Conservation (phyloP, 495 filamentous ascomycete species). For the Friedmanniomyces endolithicus region DNA sequence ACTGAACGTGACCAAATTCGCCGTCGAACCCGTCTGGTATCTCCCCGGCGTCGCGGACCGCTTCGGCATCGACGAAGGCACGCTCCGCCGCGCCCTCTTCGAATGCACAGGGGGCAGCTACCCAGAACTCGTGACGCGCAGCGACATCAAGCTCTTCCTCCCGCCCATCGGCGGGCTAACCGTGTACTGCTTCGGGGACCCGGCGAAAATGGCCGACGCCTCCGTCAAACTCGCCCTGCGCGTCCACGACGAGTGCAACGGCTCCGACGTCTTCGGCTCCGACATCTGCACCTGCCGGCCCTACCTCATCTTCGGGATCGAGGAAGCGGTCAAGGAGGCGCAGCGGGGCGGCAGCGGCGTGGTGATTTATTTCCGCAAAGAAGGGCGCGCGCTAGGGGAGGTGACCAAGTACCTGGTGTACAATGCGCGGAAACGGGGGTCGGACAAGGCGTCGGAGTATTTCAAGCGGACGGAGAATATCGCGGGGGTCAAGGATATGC, state of each 20-base stretch:
- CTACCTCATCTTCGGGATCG: constrained; percentile 92
- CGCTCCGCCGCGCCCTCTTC: constrained; percentile 74
- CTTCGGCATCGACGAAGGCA: constrained; percentile 91
- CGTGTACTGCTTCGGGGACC: constrained; percentile 94
- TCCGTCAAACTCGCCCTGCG: constrained; percentile 75
- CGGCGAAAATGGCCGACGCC: constrained; percentile 80
- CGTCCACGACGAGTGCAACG: constrained; percentile 94
- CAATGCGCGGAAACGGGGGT: constrained; percentile 76
- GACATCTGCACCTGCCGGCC: constrained; percentile 98
- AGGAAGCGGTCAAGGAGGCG: constrained; percentile 92
- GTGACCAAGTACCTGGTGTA: constrained; percentile 97
- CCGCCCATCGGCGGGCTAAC: constrained; percentile 94
- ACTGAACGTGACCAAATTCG: constrained; percentile 90
- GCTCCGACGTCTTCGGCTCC: constrained; percentile 94
- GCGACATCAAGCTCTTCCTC: constrained; percentile 89
- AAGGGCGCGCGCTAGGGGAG: constrained; percentile 89
- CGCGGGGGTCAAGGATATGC: constrained; percentile 95
- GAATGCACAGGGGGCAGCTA: constrained; percentile 92
- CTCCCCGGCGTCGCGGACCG: constrained; percentile 87
- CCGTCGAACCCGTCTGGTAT: constrained; percentile 92
- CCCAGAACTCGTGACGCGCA: constrained; percentile 80
- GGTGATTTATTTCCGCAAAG: constrained; percentile 98
- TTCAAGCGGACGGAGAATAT: constrained; percentile 96
- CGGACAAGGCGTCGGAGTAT: constrained; percentile 88
- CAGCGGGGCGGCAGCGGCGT: constrained; percentile 91